These are phyloP conservation scores for Breynia disticha DNA, from an alignment of 441 rosid species.

Conservation along the genomic window DNA sequence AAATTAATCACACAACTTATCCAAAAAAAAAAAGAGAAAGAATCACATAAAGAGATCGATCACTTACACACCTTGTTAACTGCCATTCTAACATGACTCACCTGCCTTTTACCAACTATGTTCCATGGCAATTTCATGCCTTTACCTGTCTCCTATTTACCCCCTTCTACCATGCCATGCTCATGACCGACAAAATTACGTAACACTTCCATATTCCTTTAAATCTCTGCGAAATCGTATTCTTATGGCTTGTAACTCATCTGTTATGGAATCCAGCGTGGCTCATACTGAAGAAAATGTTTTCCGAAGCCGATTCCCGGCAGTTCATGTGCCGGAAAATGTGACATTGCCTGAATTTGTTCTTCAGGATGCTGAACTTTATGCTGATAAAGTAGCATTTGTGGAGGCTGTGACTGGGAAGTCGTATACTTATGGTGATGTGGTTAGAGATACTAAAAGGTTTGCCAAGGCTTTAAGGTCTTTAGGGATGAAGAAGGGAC, in stretches of 20 bases:
- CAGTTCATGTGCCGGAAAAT: constrained; percentile 54
- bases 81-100: constrained; percentile 16
- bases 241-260: neutral
- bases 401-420: constrained; percentile 70
- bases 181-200: constrained; percentile 13
- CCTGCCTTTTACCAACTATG: constrained; percentile 24
- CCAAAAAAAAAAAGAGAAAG: too few species aligned
- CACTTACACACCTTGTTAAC: too few species aligned
- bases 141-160: constrained; percentile 14
- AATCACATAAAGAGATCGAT: too few species aligned
- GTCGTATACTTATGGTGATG: constrained; percentile 52
- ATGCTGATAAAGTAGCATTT: constrained; percentile 61
- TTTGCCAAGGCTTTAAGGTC: constrained; percentile 70
- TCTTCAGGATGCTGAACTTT: constrained; percentile 60
- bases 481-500: constrained; percentile 70
- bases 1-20: too few species aligned
- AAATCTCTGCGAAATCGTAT: constrained; percentile 12
- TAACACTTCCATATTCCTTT: constrained; percentile 7
- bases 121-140: constrained; percentile 12
- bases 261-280: constrained; percentile 15
- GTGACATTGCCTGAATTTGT: constrained; percentile 73
- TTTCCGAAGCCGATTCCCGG: constrained; percentile 52
- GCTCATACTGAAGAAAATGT: constrained; percentile 33
- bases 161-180: constrained; percentile 18
- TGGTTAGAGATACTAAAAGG: constrained; percentile 54